phyloP scores from a whole-genome alignment of 768 basidiomycete genomes.

The Mrakia frigida region DNA sequence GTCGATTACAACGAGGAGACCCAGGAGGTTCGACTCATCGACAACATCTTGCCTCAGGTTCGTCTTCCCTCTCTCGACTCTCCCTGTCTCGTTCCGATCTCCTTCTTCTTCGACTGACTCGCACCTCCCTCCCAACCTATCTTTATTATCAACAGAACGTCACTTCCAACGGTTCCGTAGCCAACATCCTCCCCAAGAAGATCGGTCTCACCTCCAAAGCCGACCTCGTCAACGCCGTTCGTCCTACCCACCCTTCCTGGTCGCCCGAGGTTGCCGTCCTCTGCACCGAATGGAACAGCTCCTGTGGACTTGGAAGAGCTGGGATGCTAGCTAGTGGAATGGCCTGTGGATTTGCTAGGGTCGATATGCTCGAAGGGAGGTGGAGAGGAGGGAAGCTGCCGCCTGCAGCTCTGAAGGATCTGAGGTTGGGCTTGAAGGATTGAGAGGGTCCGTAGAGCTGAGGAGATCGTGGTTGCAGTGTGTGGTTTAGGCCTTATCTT shows the following conservation, averaged over 20 bases:
- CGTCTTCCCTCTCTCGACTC: not conserved
- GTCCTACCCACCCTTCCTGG: slow-evolving; percentile 58
- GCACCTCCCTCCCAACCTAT: too few species aligned
- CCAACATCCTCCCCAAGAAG: not conserved
- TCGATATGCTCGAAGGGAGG: slow-evolving; percentile 70
- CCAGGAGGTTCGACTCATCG: slow-evolving; percentile 79
- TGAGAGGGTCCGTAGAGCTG: too few species aligned
- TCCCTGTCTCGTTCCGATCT: too few species aligned
- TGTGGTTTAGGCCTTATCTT: too few species aligned
- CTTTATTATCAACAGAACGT: slow-evolving; percentile 1
- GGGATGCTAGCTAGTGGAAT: slow-evolving; percentile 68
- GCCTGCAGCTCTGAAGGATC: not conserved
- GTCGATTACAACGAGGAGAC: slow-evolving; percentile 77
- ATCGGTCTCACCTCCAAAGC: not conserved
- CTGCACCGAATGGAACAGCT: slow-evolving; percentile 73
- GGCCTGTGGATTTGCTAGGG: slow-evolving; percentile 75
- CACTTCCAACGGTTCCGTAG: slow-evolving; percentile 15
- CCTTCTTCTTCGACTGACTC: not conserved
- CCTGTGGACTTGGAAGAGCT: slow-evolving; percentile 59
- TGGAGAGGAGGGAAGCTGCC: slow-evolving; percentile 47
- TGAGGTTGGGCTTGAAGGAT: not conserved
- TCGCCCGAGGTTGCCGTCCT: slow-evolving; percentile 69
- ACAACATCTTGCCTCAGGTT: slow-evolving; percentile 71
- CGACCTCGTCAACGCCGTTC: slow-evolving; percentile 41
- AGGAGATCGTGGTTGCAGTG: too few species aligned